Percentiles rank a stretch among this genome's conserved stretches.
Evolutionary conservation across 306 rosid genomes (phyloP).

Genomic region (Lablab purpureus): DNA sequence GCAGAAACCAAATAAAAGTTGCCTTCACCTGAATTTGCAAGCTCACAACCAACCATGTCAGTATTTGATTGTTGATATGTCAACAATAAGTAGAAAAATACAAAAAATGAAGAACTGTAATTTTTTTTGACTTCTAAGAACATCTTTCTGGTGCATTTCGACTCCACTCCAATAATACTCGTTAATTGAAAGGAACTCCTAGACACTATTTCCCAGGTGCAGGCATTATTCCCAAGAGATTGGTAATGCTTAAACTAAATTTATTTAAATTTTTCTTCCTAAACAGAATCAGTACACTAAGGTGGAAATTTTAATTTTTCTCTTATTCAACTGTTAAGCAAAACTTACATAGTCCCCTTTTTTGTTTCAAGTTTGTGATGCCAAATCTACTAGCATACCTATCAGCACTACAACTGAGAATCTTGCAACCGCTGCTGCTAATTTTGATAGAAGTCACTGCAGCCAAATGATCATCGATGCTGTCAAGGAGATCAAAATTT

Average conservation of each 20-base stretch:
- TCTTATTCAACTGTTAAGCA: slow-evolving; percentile 23
- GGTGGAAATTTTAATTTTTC: slow-evolving; percentile 20
- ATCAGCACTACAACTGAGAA: slow-evolving; percentile 81
- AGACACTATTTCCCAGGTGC: slow-evolving; percentile 5
- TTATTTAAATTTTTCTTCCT: slow-evolving; percentile 4
- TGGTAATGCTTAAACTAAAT: slow-evolving; percentile 13
- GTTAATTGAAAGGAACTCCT: slow-evolving; percentile 23
- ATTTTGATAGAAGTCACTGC: slow-evolving; percentile 76
- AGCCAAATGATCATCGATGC: slow-evolving; percentile 73
- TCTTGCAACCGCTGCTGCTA: slow-evolving; percentile 55
- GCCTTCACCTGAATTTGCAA: slow-evolving; percentile 7
- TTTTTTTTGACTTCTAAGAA: slow-evolving; percentile 29
- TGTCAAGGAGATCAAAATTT: slow-evolving; percentile 69
- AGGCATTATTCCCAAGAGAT: slow-evolving; percentile 13
- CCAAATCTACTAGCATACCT: slow-evolving; percentile 54
- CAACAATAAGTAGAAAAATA: slow-evolving; percentile 34
- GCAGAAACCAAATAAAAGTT: slow-evolving; percentile 33
- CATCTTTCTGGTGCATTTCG: slow-evolving; percentile 30
- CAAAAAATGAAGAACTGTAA: slow-evolving; percentile 5
- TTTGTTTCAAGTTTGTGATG: slow-evolving; percentile 36
- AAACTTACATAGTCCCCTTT: slow-evolving; percentile 25
- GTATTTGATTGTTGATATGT: slow-evolving; percentile 25
- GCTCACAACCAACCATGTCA: slow-evolving; percentile 30
- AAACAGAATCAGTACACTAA: slow-evolving; percentile 11
- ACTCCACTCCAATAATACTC: not conserved